phyloP scores from a whole-genome alignment of 2,329 filamentous ascomycete species.

The Elsinoe necatrix region DNA sequence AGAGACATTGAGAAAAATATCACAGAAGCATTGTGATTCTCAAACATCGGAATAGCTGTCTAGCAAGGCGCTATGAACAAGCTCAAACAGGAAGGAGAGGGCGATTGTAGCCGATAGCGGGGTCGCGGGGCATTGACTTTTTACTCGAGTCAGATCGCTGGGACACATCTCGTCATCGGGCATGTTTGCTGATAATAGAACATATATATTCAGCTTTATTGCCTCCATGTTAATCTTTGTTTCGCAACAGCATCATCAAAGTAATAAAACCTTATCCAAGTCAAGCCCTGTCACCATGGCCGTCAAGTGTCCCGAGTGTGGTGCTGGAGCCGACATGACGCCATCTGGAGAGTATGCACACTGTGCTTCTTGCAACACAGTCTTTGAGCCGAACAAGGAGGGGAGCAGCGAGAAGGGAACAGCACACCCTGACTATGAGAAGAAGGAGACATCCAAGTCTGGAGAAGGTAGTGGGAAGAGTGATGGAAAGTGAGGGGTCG shows the following conservation, averaged over 20 bases:
- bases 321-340: conserved; percentile 6
- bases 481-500: conserved; percentile 1
- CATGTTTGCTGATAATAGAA: neutral
- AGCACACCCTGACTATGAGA: conserved; percentile 8
- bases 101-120: too few species aligned
- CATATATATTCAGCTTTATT: neutral
- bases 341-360: conserved; percentile 1
- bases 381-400: conserved; percentile 8
- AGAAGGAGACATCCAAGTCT: conserved; percentile 4
- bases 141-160: neutral
- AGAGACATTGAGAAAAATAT: too few species aligned
- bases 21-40: too few species aligned
- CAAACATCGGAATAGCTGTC: too few species aligned
- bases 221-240: neutral
- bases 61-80: neutral
- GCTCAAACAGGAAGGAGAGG: neutral
- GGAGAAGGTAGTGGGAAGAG: neutral
- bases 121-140: conserved; percentile 1
- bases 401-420: conserved; percentile 9
- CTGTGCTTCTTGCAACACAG: conserved; percentile 9
- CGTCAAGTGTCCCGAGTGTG: conserved; percentile 3
- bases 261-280: neutral
- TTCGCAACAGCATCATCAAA: too few species aligned
- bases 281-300: neutral
- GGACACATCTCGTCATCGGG: conserved; percentile 1